Conservation (phyloP, 805 yeast species). For the Zygosaccharomyces siamensis region DNA sequence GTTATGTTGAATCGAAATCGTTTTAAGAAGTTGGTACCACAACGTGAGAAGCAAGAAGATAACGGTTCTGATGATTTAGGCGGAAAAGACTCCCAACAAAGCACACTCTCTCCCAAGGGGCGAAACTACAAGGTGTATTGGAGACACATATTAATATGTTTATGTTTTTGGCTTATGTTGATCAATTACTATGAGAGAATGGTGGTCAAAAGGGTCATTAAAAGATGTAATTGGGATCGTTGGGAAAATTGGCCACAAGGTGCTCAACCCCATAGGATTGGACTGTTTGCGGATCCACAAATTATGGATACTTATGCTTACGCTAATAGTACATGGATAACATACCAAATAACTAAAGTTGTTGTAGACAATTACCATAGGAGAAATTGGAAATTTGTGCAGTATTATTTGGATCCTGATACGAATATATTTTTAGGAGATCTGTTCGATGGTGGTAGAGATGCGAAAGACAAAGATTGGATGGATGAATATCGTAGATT, state of each 20-base stretch:
- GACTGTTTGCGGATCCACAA: constrained; percentile 89
- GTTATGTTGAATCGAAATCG: constrained; percentile 14
- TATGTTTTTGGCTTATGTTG: constrained; percentile 40
- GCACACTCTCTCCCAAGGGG: not conserved
- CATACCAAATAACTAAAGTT: constrained; percentile 52
- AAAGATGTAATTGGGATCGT: constrained; percentile 53
- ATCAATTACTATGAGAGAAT: constrained; percentile 53
- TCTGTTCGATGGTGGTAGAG: constrained; percentile 90
- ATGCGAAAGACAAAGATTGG: constrained; percentile 74
- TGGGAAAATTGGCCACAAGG: constrained; percentile 58
- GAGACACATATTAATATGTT: constrained; percentile 25
- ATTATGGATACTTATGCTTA: constrained; percentile 85
- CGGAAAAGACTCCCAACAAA: not conserved
- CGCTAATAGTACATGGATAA: constrained; percentile 55
- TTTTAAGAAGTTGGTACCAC: constrained; percentile 8
- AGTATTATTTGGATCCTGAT: constrained; percentile 62
- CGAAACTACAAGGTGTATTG: constrained; percentile 17
- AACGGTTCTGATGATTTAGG: constrained; percentile 1
- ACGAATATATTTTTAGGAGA: constrained; percentile 82
- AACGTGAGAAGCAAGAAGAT: constrained; percentile 6
- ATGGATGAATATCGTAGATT: constrained; percentile 65
- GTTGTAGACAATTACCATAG: constrained; percentile 76
- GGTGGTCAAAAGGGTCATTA: constrained; percentile 43
- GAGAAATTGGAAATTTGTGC: constrained; percentile 63
- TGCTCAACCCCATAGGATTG: constrained; percentile 45